Evolutionary conservation across 2,329 filamentous ascomycete genomes (phyloP).

Genomic region (Lecanicillium sp.): DNA sequence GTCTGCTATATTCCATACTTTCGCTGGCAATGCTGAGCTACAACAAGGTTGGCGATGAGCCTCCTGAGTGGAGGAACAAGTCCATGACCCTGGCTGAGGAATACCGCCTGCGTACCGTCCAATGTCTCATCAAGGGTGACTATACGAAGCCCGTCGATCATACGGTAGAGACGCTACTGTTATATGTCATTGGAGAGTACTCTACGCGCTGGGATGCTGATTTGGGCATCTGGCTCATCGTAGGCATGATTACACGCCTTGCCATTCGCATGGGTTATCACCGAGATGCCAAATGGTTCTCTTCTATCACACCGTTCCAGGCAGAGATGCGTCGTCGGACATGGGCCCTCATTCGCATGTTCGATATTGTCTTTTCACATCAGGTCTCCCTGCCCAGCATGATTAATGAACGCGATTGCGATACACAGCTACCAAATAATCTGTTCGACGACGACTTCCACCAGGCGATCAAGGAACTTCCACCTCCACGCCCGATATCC

Average conservation of each 20-base stretch:
- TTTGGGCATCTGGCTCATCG: conserved; percentile 56
- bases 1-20: conserved; percentile 69
- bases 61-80: conserved; percentile 67
- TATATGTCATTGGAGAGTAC: conserved; percentile 73
- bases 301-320: conserved; percentile 65
- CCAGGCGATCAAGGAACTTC: conserved; percentile 60
- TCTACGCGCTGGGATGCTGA: conserved; percentile 69
- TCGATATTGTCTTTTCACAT: conserved; percentile 72
- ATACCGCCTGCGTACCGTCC: conserved; percentile 67
- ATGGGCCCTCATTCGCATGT: conserved; percentile 66
- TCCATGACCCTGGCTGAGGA: conserved; percentile 53
- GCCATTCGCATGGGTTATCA: conserved; percentile 70
- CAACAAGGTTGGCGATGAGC: conserved; percentile 72
- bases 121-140: conserved; percentile 69
- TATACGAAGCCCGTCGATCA: conserved; percentile 70
- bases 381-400: conserved; percentile 62
- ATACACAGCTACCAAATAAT: conserved; percentile 69
- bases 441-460: conserved; percentile 77
- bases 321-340: conserved; percentile 66
- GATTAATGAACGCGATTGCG: conserved; percentile 68
- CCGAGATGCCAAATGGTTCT: conserved; percentile 69
- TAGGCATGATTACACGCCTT: conserved; percentile 49
- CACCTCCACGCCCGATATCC: conserved; percentile 58
- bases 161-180: conserved; percentile 71
- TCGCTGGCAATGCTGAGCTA: conserved; percentile 75